phyloP scores from a whole-genome alignment of 768 basidiomycete genomes.

The Phlebiopsis gigantea region DNA sequence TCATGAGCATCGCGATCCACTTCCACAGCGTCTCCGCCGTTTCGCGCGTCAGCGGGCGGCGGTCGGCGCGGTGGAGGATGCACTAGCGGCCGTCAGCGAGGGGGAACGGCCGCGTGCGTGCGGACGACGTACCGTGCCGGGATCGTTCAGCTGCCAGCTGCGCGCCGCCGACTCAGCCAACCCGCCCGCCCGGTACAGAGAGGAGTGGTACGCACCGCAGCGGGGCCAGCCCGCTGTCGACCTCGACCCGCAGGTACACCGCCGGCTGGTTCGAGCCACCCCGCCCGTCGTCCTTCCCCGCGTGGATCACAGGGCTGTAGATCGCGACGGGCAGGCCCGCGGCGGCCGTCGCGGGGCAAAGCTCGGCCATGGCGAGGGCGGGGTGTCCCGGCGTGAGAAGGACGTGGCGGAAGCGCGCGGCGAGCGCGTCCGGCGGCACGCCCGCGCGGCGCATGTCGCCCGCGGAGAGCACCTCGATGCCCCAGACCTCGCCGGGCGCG shows the following conservation, averaged over 20 bases:
- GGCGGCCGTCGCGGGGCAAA: conserved; percentile 15
- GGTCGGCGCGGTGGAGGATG: conserved; percentile 16
- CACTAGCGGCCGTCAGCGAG: conserved; percentile 9
- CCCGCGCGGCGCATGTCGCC: conserved; percentile 2
- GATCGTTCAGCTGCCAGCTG: conserved; percentile 10
- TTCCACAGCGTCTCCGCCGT: conserved; percentile 18
- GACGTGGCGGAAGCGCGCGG: conserved; percentile 18
- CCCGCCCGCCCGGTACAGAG: too few relatives aligned
- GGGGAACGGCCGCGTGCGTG: not conserved
- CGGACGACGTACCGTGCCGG: conserved; percentile 8
- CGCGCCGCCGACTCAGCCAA: too few relatives aligned
- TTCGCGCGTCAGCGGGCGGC: conserved; percentile 18
- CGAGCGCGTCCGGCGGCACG: conserved; percentile 3
- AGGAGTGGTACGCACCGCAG: conserved; percentile 9
- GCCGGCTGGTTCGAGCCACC: conserved; percentile 17
- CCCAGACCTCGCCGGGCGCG: conserved; percentile 18
- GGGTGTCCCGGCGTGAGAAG: conserved; percentile 16
- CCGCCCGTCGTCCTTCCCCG: not conserved
- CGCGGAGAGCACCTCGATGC: conserved; percentile 17
- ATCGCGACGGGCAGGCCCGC: conserved; percentile 18
- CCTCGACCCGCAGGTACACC: conserved; percentile 20
- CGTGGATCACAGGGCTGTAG: conserved; percentile 14
- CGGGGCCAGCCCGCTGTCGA: conserved; percentile 16
- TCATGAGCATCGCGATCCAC: conserved; percentile 16
- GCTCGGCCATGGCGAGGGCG: conserved; percentile 17